phyloP scores from a whole-genome alignment of 257 asterid genomes.

The Solanum boliviense region DNA sequence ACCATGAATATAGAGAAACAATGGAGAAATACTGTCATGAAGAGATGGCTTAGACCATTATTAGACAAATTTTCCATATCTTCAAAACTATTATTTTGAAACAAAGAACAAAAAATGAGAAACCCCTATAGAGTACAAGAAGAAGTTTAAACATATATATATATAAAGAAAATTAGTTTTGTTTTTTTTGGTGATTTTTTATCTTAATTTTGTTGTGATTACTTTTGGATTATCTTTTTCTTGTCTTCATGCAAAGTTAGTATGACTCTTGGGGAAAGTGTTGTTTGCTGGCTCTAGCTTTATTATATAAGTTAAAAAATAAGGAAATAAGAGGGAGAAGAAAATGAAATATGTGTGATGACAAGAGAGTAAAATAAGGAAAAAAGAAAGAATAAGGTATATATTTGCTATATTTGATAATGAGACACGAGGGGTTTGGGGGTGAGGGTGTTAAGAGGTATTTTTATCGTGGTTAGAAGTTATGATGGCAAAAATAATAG shows the following conservation, averaged over 20 bases:
- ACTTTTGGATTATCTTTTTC: background rate
- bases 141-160: background rate
- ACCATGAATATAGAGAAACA: constrained; percentile 78
- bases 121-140: background rate
- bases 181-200: background rate
- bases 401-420: background rate
- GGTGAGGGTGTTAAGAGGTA: background rate
- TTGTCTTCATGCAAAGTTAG: background rate
- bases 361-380: background rate
- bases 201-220: background rate
- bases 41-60: constrained; percentile 66
- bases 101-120: background rate
- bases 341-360: background rate
- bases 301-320: background rate
- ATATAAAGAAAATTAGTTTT: background rate
- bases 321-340: background rate
- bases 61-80: constrained; percentile 15
- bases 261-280: background rate
- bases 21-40: constrained; percentile 76
- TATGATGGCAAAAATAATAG: too few relatives aligned
- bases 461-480: background rate
- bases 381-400: background rate
- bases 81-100: background rate
- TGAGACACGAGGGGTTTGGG: background rate
- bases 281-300: background rate